Conservation (phyloP, 139 green algal genomes). For the Chlamydomonas sp. region DNA sequence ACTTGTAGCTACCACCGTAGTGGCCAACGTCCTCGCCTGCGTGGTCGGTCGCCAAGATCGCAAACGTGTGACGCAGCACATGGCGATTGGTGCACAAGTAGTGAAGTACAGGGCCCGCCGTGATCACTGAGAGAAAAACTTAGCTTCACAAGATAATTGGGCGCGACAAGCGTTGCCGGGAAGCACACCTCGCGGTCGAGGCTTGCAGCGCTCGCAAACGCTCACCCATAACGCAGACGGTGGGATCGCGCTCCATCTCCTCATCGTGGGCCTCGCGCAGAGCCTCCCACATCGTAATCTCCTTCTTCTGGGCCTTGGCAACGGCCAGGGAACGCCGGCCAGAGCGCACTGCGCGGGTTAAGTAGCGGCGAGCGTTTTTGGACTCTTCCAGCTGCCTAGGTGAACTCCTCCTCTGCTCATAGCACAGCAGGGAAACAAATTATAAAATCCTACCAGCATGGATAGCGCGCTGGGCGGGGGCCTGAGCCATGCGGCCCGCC, state of each 20-base stretch:
- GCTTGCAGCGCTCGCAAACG: neutral
- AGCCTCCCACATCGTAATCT: conserved; percentile 94
- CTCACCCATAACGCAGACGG: conserved; percentile 89
- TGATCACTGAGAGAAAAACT: neutral
- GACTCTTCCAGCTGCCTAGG: neutral
- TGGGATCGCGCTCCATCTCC: conserved; percentile 95
- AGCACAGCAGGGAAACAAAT: neutral
- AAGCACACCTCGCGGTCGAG: too few species aligned
- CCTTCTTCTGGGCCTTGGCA: conserved; percentile 65
- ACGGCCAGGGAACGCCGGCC: conserved; percentile 8
- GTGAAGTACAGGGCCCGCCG: neutral
- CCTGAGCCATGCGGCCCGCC: conserved; percentile 6
- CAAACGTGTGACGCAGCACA: too few species aligned
- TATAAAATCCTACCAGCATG: neutral
- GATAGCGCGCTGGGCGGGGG: conserved; percentile 8
- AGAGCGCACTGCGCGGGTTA: conserved; percentile 1
- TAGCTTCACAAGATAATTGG: neutral
- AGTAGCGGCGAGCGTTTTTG: neutral
- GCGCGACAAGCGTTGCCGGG: too few species aligned
- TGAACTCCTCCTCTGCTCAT: neutral
- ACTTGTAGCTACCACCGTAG: conserved; percentile 97
- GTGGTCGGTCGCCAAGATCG: neutral
- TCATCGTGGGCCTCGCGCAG: conserved; percentile 91
- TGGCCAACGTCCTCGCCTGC: conserved; percentile 95
- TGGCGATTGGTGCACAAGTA: neutral